Evolutionary conservation across 1,284 basidiomycete species (phyloP).

Genomic region (Rhodofomes roseus): DNA sequence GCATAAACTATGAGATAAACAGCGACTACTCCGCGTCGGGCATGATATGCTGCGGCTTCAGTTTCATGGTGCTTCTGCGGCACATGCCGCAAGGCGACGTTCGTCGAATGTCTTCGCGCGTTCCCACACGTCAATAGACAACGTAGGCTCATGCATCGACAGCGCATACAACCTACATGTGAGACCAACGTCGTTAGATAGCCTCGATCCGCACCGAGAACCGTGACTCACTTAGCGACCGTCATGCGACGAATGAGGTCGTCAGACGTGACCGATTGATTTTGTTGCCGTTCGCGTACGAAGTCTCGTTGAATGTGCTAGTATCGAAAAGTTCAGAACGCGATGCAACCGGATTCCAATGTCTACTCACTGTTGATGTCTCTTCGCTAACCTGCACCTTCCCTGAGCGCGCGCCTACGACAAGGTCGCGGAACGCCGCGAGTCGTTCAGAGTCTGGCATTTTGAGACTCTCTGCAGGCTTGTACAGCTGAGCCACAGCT

Average conservation of each 20-base stretch:
- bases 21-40: background rate
- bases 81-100: constrained; percentile 22
- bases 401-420: constrained; percentile 45
- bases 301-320: constrained; percentile 77
- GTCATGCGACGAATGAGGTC: constrained; percentile 63
- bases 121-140: constrained; percentile 38
- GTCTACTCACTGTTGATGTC: constrained; percentile 46
- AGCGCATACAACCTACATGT: constrained; percentile 35
- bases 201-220: background rate
- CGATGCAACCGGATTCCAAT: background rate
- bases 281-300: constrained; percentile 52
- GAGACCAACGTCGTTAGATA: background rate
- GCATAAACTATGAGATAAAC: too few species aligned
- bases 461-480: constrained; percentile 36
- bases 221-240: constrained; percentile 50
- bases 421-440: constrained; percentile 48
- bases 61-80: background rate
- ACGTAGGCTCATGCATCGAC: constrained; percentile 29
- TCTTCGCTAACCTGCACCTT: constrained; percentile 48
- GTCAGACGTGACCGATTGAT: constrained; percentile 46
- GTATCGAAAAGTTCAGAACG: background rate
- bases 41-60: background rate
- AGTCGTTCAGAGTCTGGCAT: constrained; percentile 45
- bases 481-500: constrained; percentile 40
- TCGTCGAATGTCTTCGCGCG: constrained; percentile 35